Base-by-base conservation (phyloP, 169 alveolate species). In the Cystoisospora suis region DNA sequence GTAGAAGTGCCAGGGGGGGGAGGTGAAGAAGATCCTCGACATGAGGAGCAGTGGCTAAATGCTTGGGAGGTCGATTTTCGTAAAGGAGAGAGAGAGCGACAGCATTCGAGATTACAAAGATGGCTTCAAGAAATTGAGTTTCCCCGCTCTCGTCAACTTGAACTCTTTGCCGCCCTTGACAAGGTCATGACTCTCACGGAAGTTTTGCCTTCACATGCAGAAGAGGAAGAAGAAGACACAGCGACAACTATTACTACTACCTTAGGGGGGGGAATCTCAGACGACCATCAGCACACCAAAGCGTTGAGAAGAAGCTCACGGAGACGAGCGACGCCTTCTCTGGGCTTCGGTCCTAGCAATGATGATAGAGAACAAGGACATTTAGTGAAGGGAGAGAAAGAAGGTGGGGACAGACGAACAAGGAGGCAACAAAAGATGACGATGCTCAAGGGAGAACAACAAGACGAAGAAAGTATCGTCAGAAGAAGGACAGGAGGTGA, bases 51-150 rank as follows among this genome's bases (percentile, higher is more conserved):
- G 81, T 85, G 90, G 90, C 59, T 85, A 36, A 85, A 72, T 47
- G 81, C 90, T 0, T 85, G 90, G 90, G 90, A 85, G 36, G 81
- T 85, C 23, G 90, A 85, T 46, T 85, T 85, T 42, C 53, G 83
- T 0, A 15, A 40, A 9, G 90, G 90, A 32, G 81, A 5, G 3
- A 59, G 53, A 47, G 42, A 45, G 58, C 38, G 47, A 12, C 15
- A 5, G 81, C 81, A 85, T 34, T 61, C 12, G 70, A 46, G 44
- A 70, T 49, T 85, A 44, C 90, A 85, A 83, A 44, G 46, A 69
- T 44, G 20, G 83, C 90, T 85, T 65, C 90, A 85, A 45, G 81
- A 85, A 83, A 36, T 34, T n/a, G 88, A 81, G 75, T 81, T 81
- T 34, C 88, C 88, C 23, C 58, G 88, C 32, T 34, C 29, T 61